Evolutionary conservation across 2,329 filamentous ascomycete species (phyloP), one percentile per base, ranked within the genome.

Genomic region (Paecilomyces dactylethromorphus): DNA sequence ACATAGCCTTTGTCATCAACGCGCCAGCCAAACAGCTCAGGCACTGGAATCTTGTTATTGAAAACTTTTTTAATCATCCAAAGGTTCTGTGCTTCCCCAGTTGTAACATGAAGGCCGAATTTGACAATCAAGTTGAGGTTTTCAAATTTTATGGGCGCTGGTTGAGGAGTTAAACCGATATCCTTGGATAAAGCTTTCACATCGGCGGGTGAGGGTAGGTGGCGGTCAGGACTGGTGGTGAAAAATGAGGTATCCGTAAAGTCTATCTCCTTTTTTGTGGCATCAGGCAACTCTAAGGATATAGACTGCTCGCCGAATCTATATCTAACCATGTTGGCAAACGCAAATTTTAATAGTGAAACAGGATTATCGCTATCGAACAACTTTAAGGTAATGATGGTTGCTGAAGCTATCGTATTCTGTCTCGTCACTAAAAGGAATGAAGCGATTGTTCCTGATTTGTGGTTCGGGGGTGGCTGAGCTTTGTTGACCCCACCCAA

Each of bases 11-110:
- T 65, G 24, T 68, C 61, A 2, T 57, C 64, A 13, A 64, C 62
- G 13, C 32, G 32, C 72, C 69, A 76, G 10, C 73, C 71, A 59
- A 72, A 75, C 22, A 76, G 59, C 59, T 76, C 71, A 12, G 72
- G 74, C 33, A 75, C 72, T 7, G 71, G 72, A 18, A 75, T 65
- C 55, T 57, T 7, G 26, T 62, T 62, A 29, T 58, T 35, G 6
- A 73, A 58, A 22, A 62, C 39, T 15, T 56, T 55, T 39, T 59
- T 56, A 55, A 74, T 55, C 13, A 63, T 63, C 65, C 69, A 73
- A 13, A 74, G 67, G 57, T 56, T 65, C 62, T 70, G 67, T 22
- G 60, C 73, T 59, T 76, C 72, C 57, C 56, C 7, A 68, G 60
- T 21, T 2, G 32, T 33, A 33, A 33, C 10, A 3, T 58, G 13